A percentile compares a stretch with the other conserved stretches of the same genome.
phyloP scores from a whole-genome alignment of 495 filamentous ascomycete species.

The Penicillium samsonianum region DNA sequence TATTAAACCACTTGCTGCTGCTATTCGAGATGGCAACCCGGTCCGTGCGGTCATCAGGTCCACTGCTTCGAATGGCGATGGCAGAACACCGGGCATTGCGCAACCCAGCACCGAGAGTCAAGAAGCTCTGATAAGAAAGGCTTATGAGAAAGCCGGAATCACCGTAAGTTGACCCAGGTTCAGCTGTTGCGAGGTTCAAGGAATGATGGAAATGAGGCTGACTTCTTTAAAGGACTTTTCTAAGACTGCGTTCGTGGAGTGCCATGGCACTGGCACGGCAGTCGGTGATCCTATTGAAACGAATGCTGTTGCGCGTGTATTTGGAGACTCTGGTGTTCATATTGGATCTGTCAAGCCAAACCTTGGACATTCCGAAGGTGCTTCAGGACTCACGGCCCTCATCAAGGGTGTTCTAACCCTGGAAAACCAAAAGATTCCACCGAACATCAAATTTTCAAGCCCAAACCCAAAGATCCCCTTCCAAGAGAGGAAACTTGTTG shows the following conservation, averaged over 20 bases:
- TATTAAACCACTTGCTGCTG: constrained; percentile 37
- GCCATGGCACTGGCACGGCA: constrained; percentile 34
- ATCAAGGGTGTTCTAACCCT: constrained; percentile 59
- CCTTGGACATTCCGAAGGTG: constrained; percentile 55
- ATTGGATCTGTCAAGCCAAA: constrained; percentile 49
- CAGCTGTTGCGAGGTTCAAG: neutral
- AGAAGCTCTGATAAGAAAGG: constrained; percentile 27
- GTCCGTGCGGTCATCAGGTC: constrained; percentile 47
- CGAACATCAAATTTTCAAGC: constrained; percentile 41
- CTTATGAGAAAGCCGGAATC: constrained; percentile 30
- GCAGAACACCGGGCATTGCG: constrained; percentile 12
- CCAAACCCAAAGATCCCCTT: constrained; percentile 40
- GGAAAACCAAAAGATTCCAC: constrained; percentile 48
- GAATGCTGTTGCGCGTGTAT: constrained; percentile 44
- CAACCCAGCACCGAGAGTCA: constrained; percentile 5
- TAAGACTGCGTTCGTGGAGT: constrained; percentile 16
- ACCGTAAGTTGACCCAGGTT: neutral
- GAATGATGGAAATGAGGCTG: neutral
- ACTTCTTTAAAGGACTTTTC: constrained; percentile 4
- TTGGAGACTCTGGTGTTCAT: constrained; percentile 26
- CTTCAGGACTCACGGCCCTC: constrained; percentile 55
- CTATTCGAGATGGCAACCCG: constrained; percentile 37
- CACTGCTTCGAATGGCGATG: constrained; percentile 41
- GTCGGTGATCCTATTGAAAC: constrained; percentile 45
- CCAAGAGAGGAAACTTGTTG: constrained; percentile 19